Base-by-base conservation (phyloP, 352 stramenopile species). In the Phytophthora chlamydospora region DNA sequence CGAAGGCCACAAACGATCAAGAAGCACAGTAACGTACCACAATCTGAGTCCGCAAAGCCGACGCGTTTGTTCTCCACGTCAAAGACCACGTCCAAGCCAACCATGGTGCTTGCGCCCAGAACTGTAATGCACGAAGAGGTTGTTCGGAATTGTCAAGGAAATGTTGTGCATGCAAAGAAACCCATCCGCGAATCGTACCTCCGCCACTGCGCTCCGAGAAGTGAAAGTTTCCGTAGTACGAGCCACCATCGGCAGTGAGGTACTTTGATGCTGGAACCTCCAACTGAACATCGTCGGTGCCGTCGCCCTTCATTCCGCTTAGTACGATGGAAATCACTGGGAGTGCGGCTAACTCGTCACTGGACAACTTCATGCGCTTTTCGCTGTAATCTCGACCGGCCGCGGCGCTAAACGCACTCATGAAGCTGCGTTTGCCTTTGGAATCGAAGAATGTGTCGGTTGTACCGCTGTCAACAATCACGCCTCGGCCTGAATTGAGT, bases 381-480 rank as follows among this genome's bases (percentile, higher is more conserved):
- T 90, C 75, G 48, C 58, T 89, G 57, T 92, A 93, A 14, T 79
- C 67, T 2, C 76, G 66, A 12, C 77, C 72, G 11, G 80, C 66
- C 33, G 82, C 54, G 7, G 73, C 44, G 17, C 61, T 62, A 55
- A 89, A 96, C 9, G 71, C 68, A 31, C 58, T 72, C 33, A 75
- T 62, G 62, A 96, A 96, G 9, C 52, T 66, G 7, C 76, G 71
- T n/a, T 61, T 73, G 1, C 68, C 82, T 39, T 63, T 71, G 3
- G 65, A 49, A 10, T 79, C 71, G 45, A 96, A 93, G 60, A 92
- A 96, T 17, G 85, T 92, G 52, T 96, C 87, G 29, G 87, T 96
- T 44, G 87, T 94, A 0, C 87, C 87, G 62, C 85, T 94, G 51
- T 96, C 87, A 13, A 96, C 85, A 60, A 96, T 93, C 34, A 93